Evolutionary conservation across 306 rosid species (phyloP).

Genomic region (Sophora flavescens): DNA sequence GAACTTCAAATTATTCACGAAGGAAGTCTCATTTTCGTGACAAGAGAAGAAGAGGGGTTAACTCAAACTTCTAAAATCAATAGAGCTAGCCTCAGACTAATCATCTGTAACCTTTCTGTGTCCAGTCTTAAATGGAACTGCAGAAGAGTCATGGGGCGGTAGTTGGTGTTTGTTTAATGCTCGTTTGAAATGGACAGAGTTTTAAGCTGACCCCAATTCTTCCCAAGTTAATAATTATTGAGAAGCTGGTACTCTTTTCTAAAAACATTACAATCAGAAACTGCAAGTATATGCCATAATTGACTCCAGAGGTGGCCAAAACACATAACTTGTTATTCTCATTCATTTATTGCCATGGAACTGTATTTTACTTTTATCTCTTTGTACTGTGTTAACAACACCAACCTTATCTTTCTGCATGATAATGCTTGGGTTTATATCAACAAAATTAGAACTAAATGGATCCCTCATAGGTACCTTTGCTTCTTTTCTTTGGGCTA

Average conservation of each 20-base stretch:
- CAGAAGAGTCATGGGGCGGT: constrained; percentile 47
- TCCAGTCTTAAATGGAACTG: constrained; percentile 46
- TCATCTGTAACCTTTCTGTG: constrained; percentile 42
- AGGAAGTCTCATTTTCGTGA: not conserved
- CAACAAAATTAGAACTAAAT: constrained; percentile 13
- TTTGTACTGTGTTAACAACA: not conserved
- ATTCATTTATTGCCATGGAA: constrained; percentile 57
- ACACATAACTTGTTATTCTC: constrained; percentile 44
- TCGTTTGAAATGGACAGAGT: constrained; percentile 41
- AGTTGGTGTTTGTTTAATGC: constrained; percentile 53
- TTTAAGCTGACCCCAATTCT: constrained; percentile 38
- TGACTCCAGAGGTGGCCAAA: constrained; percentile 49
- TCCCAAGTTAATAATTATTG: constrained; percentile 33
- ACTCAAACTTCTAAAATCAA: constrained; percentile 42
- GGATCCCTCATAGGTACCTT: not conserved
- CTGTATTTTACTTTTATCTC: constrained; percentile 44
- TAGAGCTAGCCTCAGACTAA: constrained; percentile 28
- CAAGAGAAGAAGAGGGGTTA: constrained; percentile 34
- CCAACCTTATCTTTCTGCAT: constrained; percentile 1
- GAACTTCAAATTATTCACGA: not conserved
- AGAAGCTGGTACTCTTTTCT: constrained; percentile 57
- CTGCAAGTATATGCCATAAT: constrained; percentile 51
- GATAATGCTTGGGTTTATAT: constrained; percentile 9
- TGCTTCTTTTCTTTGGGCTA: constrained; percentile 3
- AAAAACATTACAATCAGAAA: constrained; percentile 55